Evolutionary conservation across 331 rosid species (phyloP).

Genomic region (Dryas integrifolia): DNA sequence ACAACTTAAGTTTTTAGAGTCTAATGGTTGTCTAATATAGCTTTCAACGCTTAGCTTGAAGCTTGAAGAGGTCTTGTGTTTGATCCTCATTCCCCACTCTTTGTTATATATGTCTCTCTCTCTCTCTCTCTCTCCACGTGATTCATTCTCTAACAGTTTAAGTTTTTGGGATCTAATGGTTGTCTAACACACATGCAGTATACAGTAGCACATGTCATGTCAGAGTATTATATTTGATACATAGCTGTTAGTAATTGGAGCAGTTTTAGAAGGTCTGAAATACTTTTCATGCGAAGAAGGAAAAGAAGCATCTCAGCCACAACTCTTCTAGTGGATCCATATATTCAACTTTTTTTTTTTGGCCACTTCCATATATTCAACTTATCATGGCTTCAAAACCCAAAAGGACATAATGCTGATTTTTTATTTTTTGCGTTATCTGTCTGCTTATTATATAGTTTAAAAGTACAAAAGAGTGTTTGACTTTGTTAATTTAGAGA

Average conservation of each 20-base stretch:
- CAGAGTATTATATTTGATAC: neutral
- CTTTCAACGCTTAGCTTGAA: no score
- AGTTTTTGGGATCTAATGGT: no score
- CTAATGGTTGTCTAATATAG: no score
- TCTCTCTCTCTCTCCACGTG: no score
- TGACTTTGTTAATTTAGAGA: constrained; percentile 9
- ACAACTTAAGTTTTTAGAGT: no score
- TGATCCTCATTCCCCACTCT: no score
- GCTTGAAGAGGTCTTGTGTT: no score
- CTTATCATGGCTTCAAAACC: neutral
- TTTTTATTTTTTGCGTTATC: neutral
- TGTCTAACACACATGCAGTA: no score
- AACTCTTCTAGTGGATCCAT: constrained; percentile 3
- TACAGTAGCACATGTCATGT: no score
- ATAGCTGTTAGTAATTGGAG: neutral
- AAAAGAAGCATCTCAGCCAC: constrained; percentile 7
- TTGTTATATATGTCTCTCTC: no score
- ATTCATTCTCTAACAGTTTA: no score
- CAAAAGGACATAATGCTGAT: neutral
- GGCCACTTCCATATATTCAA: no score
- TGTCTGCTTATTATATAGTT: neutral
- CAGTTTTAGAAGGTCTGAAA: neutral
- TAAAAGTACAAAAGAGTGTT: constrained; percentile 13
- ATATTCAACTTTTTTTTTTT: neutral
- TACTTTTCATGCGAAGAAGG: neutral